Evolutionary conservation across 306 rosid species (phyloP).

Genomic region (Sophora flavescens): DNA sequence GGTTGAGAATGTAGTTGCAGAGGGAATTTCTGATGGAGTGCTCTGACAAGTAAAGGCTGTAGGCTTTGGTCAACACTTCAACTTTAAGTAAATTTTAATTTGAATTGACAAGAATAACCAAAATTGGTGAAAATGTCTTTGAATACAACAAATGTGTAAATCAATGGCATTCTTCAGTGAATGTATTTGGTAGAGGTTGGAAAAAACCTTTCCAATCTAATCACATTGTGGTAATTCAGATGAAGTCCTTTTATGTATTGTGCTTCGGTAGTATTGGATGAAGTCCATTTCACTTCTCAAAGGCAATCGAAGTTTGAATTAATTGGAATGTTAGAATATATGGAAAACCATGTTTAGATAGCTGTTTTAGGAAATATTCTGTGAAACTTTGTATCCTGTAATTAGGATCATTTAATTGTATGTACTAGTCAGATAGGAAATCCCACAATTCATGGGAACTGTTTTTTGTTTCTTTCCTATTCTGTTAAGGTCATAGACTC

Average conservation of each 20-base stretch:
- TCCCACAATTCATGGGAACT: not conserved
- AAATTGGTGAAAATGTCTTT: constrained; percentile 31
- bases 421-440: not conserved
- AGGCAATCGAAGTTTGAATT: constrained; percentile 25
- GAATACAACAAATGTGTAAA: constrained; percentile 3
- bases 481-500: not conserved
- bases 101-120: not conserved
- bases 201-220: not conserved
- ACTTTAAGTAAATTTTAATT: constrained; percentile 30
- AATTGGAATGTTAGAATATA: not conserved
- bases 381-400: not conserved
- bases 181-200: constrained; percentile 24
- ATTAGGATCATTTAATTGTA: not conserved
- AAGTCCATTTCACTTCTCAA: constrained; percentile 10
- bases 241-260: constrained; percentile 26
- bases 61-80: constrained; percentile 15
- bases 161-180: constrained; percentile 20
- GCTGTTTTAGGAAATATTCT: not conserved
- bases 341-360: not conserved
- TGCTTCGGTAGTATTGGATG: constrained; percentile 9
- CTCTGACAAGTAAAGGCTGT: constrained; percentile 4
- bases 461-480: not conserved
- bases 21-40: constrained; percentile 14
- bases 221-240: constrained; percentile 19
- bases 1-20: not conserved